These are phyloP conservation scores for Kluyveromyces lactis DNA, from an alignment of 805 yeast species.

Conservation along the genomic window DNA sequence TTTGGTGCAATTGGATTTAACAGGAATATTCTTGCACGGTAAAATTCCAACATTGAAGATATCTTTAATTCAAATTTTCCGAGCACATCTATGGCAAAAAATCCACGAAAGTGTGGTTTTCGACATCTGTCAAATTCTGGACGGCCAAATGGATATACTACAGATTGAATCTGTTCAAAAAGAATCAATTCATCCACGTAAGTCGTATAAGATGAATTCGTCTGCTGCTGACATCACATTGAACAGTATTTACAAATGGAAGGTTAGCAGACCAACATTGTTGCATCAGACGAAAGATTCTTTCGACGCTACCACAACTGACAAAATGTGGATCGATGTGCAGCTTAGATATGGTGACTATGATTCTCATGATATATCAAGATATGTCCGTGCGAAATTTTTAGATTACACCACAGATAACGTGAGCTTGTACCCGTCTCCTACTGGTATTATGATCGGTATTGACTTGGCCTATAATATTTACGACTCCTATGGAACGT, in stretches of 20 bases:
- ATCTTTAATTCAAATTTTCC: slow-evolving; percentile 88
- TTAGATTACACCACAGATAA: slow-evolving; percentile 88
- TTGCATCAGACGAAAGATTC: slow-evolving; percentile 63
- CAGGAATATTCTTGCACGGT: slow-evolving; percentile 96
- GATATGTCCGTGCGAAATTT: slow-evolving; percentile 88
- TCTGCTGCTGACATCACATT: slow-evolving; percentile 87
- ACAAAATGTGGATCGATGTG: slow-evolving; percentile 89
- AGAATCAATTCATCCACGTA: slow-evolving; percentile 91
- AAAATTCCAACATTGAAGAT: slow-evolving; percentile 95
- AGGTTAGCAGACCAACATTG: slow-evolving; percentile 71
- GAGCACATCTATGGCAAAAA: slow-evolving; percentile 99
- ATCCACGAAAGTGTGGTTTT: slow-evolving; percentile 93
- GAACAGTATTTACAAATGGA: slow-evolving; percentile 72
- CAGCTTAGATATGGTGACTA: slow-evolving; percentile 95
- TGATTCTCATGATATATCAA: slow-evolving; percentile 92
- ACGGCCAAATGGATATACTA: slow-evolving; percentile 73
- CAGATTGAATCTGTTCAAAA: slow-evolving; percentile 83
- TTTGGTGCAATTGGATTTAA: slow-evolving; percentile 87
- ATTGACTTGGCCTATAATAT: slow-evolving; percentile 91
- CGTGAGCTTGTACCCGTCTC: slow-evolving; percentile 79
- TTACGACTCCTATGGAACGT: slow-evolving; percentile 94
- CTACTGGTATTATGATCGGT: slow-evolving; percentile 86
- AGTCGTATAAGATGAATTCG: slow-evolving; percentile 94
- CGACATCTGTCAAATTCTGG: slow-evolving; percentile 87
- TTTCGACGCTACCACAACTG: slow-evolving; percentile 47